Base-by-base conservation (phyloP, 306 rosid species). In the Morella rubra region DNA sequence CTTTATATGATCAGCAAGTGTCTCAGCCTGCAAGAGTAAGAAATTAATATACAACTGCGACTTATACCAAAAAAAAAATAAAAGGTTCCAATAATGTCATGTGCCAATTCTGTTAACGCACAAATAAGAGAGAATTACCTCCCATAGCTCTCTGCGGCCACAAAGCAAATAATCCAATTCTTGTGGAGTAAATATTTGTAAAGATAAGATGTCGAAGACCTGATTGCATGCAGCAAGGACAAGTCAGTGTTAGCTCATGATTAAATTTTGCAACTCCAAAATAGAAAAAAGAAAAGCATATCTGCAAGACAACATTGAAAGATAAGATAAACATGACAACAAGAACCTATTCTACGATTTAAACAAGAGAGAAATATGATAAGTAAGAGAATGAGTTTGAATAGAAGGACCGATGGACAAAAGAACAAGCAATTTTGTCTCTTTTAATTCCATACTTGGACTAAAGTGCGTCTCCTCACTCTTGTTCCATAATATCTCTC, bases 141-240 rank as follows among this genome's bases (percentile, higher is more conserved):
- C 91, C 98, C 99, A 96, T 89, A 96, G 61, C 84, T 96, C 99
- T 86, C 93, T 84, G 37, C 99, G 97, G 32, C 99, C 99, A 15
- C 98, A 96, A 40, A 96, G 98, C 87, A 96, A 87, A 74, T 96
- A 79, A 82, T 96, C 99, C 87, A 96, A 83, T 78, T 96, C 98
- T 73, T 87, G 87, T 14, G 98, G 98, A 54, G 93, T 89, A 62
- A 96, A 96, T 64, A 89, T 88, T 86, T 86, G 99, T 52, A 96
- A 88, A 55, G 99, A 84, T 7, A 85, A 77, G 83, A 93, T 79
- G 62, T 96, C 99, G 86, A 93, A 96, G 59, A 96, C 99, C 99
- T 96, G 87, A 81, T 62, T 6, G 44, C 42, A 70, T 71, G 69
- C 52, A 62, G 54, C 77, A 73, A 79, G 55, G 73, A 66, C 18